These are phyloP conservation scores for Colletotrichum ledebouriae DNA, from an alignment of 2,329 filamentous ascomycete genomes.

Conservation along the genomic window DNA sequence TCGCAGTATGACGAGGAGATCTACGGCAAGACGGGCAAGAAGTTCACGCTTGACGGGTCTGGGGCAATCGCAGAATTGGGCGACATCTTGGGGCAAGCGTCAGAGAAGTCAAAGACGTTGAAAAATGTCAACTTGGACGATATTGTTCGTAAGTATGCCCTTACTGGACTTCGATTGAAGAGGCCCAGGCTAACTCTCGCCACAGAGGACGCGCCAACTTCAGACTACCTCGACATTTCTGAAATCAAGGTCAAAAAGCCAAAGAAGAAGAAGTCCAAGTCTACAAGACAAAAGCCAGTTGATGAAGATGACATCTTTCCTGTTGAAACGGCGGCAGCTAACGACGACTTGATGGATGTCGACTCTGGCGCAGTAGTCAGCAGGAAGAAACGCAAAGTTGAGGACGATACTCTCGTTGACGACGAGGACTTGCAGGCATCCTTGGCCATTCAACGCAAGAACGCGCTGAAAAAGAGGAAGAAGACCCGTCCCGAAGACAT, in stretches of 20 bases:
- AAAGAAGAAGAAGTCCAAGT: slow-evolving; percentile 91
- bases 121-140: slow-evolving; percentile 87
- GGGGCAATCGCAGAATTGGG: slow-evolving; percentile 77
- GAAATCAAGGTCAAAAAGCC: slow-evolving; percentile 95
- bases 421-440: slow-evolving; percentile 93
- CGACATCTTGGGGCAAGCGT: slow-evolving; percentile 65
- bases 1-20: slow-evolving; percentile 98
- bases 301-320: slow-evolving; percentile 74
- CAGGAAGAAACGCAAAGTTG: slow-evolving; percentile 73
- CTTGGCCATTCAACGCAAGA: slow-evolving; percentile 84
- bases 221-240: slow-evolving; percentile 89
- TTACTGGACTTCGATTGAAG: slow-evolving; percentile 9
- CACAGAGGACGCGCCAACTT: slow-evolving; percentile 74
- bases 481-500: slow-evolving; percentile 88
- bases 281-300: slow-evolving; percentile 76
- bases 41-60: slow-evolving; percentile 86
- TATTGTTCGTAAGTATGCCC: slow-evolving; percentile 70
- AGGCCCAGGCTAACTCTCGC: slow-evolving; percentile 51
- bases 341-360: slow-evolving; percentile 78
- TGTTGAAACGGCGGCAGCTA: slow-evolving; percentile 52
- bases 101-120: slow-evolving; percentile 71
- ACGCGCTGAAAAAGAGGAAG: slow-evolving; percentile 92
- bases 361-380: slow-evolving; percentile 67
- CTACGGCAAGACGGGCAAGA: slow-evolving; percentile 87
- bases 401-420: slow-evolving; percentile 81